Base-by-base conservation (phyloP, 1,284 basidiomycete genomes). In the Heterobasidion occidentale region DNA sequence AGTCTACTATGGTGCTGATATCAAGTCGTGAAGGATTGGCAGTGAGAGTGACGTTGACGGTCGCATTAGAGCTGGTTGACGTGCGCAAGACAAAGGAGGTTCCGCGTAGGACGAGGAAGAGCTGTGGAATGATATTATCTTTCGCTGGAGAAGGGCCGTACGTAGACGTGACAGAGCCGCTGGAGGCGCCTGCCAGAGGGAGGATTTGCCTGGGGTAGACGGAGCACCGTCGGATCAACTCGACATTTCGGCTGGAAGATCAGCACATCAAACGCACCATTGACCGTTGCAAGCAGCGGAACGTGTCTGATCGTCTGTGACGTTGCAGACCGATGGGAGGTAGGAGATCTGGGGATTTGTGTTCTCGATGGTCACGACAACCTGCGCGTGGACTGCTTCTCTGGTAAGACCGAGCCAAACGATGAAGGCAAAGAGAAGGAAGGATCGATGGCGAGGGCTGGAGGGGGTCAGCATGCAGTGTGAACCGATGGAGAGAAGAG, bases 81-180 rank as follows among this genome's bases (percentile, higher is more conserved):
- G 68, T 68, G 56, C 54, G 61, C 51, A 70, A 63, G 36, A 63
- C 57, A 14, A 70, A 57, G 15, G 57, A 57, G 12, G 54, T 61
- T 58, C 68, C 68, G 56, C 63, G 60, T 52, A 70, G 61, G 36
- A 62, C 59, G 52, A 70, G 62, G 58, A 68, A 70, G 19, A 70
- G 57, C 56, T 70, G 68, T 45, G 68, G 68, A 36, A 66, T 57
- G 50, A 70, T 45, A 27, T 59, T 60, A 9, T 61, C 63, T n/a
- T 58, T 60, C 3, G 58, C 58, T 27, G 60, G 42, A 15, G 58
- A 63, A 11, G 68, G 63, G 9, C 68, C 68, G 38, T 56, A 60
- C 45, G 68, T 69, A n/a, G 65, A 64, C 36, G 67, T 66, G 17
- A 70, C 60, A 19, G 64, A 62, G 42, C 63, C 64, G 54, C 60